Conservation (phyloP, 139 green algal genomes). For the Tetraselmis striata region DNA sequence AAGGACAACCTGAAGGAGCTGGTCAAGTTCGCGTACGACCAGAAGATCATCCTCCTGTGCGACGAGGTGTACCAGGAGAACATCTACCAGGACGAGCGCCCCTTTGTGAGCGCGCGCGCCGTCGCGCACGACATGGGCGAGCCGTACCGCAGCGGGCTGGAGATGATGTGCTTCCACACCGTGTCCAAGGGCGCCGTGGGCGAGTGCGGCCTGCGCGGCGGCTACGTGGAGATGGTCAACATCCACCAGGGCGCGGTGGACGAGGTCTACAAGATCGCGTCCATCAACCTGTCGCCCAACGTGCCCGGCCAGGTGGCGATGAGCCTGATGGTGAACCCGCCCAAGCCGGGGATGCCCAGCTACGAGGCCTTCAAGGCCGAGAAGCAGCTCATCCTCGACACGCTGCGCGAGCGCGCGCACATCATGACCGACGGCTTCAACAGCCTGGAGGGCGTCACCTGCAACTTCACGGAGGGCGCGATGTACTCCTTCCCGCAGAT, state of each 20-base stretch:
- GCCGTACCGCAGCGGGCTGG: constrained; percentile 41
- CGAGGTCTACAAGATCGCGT: constrained; percentile 80
- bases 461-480: constrained; percentile 80
- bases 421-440: constrained; percentile 83
- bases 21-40: constrained; percentile 63
- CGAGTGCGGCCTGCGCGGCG: constrained; percentile 71
- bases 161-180: constrained; percentile 79
- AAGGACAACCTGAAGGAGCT: constrained; percentile 60
- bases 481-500: constrained; percentile 79
- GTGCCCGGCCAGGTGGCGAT: constrained; percentile 46
- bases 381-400: constrained; percentile 12
- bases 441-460: constrained; percentile 63
- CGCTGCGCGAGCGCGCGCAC: constrained; percentile 47
- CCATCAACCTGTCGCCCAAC: constrained; percentile 79
- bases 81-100: constrained; percentile 77
- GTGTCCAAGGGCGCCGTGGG: constrained; percentile 73
- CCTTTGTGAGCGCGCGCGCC: constrained; percentile 66
- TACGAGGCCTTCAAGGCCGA: constrained; percentile 36
- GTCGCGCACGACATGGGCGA: constrained; percentile 62
- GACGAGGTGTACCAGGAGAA: constrained; percentile 96
- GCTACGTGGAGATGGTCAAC: constrained; percentile 83
- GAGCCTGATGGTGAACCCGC: constrained; percentile 74
- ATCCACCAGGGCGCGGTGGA: constrained; percentile 67
- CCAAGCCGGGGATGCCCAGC: constrained; percentile 55
- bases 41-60: constrained; percentile 67